phyloP scores from a whole-genome alignment of 495 filamentous ascomycete genomes.

The Lasiosphaeria ovina region DNA sequence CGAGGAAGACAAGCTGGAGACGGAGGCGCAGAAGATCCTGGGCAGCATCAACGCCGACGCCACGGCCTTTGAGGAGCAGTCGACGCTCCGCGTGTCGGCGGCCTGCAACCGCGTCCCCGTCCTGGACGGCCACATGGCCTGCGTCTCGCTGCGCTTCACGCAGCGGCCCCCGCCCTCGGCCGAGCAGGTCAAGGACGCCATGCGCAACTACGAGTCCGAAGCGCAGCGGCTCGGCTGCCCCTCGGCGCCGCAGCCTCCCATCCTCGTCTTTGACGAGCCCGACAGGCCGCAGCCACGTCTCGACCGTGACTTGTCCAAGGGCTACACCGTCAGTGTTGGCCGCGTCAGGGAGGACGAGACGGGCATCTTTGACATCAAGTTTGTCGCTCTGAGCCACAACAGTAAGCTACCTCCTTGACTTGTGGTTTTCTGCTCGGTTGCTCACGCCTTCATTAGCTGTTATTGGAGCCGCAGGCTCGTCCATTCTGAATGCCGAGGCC shows the following conservation, averaged over 20 bases:
- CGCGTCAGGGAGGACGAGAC: slow-evolving; percentile 70
- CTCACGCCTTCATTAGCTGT: slow-evolving; percentile 54
- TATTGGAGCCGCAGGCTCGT: slow-evolving; percentile 91
- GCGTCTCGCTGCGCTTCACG: slow-evolving; percentile 73
- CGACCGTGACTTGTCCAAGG: slow-evolving; percentile 69
- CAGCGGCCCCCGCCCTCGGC: slow-evolving; percentile 53
- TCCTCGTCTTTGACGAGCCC: slow-evolving; percentile 74
- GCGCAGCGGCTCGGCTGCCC: slow-evolving; percentile 71
- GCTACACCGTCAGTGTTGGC: slow-evolving; percentile 81
- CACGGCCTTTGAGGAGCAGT: slow-evolving; percentile 64
- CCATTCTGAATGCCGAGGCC: slow-evolving; percentile 91
- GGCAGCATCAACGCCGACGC: slow-evolving; percentile 62
- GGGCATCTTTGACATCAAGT: slow-evolving; percentile 79
- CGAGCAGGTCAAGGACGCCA: slow-evolving; percentile 65
- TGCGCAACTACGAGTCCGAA: slow-evolving; percentile 72
- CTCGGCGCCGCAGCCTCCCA: slow-evolving; percentile 70
- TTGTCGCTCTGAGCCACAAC: slow-evolving; percentile 81
- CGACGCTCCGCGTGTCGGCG: slow-evolving; percentile 65
- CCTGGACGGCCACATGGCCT: slow-evolving; percentile 81
- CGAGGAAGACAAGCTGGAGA: slow-evolving; percentile 86
- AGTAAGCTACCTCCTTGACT: slow-evolving; percentile 50
- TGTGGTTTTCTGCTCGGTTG: background rate
- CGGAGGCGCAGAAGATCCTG: slow-evolving; percentile 82
- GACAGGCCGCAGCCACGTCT: slow-evolving; percentile 84
- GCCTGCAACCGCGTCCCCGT: slow-evolving; percentile 83